These are phyloP conservation scores for Sporothrix euskadiensis DNA, from an alignment of 2,329 filamentous ascomycete species.

Conservation along the genomic window DNA sequence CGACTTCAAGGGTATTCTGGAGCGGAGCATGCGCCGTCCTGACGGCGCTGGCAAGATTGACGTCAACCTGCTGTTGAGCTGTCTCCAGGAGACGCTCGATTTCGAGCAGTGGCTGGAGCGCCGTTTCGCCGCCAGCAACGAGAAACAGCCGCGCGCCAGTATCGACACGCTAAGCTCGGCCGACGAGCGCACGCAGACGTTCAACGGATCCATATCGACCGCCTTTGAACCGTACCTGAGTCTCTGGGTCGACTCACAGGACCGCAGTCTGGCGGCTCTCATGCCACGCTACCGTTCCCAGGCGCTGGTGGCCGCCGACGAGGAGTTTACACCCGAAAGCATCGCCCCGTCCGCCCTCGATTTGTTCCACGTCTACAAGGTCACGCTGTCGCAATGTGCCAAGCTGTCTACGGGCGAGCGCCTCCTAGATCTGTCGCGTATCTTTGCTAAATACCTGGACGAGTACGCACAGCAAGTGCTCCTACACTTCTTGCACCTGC, in stretches of 20 bases:
- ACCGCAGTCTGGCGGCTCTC: slow-evolving; percentile 78
- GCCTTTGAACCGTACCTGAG: slow-evolving; percentile 97
- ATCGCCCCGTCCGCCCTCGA: slow-evolving; percentile 95
- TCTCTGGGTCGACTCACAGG: slow-evolving; percentile 95
- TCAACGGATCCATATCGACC: slow-evolving; percentile 89
- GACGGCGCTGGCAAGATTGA: slow-evolving; percentile 63
- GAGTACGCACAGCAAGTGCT: slow-evolving; percentile 94
- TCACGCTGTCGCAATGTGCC: slow-evolving; percentile 89
- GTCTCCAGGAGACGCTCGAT: slow-evolving; percentile 71
- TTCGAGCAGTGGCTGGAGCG: slow-evolving; percentile 92
- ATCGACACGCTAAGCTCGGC: slow-evolving; percentile 85
- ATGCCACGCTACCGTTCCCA: slow-evolving; percentile 87
- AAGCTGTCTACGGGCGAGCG: slow-evolving; percentile 91
- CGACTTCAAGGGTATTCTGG: slow-evolving; percentile 90
- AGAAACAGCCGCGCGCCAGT: slow-evolving; percentile 62
- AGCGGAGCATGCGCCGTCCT: slow-evolving; percentile 76
- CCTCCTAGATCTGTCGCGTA: slow-evolving; percentile 79
- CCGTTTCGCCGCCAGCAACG: slow-evolving; percentile 61
- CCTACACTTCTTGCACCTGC: slow-evolving; percentile 62
- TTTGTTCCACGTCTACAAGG: slow-evolving; percentile 94
- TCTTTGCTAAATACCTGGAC: slow-evolving; percentile 89
- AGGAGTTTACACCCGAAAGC: slow-evolving; percentile 87
- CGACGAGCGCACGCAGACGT: slow-evolving; percentile 73
- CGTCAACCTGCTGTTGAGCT: slow-evolving; percentile 52
- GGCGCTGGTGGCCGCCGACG: slow-evolving; percentile 75